Base-by-base conservation (phyloP, 352 stramenopile species). In the Phytopythium kandeliae region DNA sequence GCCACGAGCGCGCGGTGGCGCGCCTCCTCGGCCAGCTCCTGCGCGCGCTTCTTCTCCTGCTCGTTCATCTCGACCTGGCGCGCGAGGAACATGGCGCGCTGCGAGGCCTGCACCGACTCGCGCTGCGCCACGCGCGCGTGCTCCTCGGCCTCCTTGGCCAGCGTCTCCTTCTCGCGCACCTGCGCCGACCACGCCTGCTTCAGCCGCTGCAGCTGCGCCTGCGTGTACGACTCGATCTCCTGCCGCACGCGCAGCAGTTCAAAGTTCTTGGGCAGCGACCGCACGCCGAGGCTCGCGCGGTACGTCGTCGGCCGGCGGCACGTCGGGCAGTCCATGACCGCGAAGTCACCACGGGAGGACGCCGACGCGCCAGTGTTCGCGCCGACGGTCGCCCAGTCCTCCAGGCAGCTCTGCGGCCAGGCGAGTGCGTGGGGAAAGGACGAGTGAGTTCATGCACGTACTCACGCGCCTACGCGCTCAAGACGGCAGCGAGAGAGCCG, bases 31-130 rank as follows among this genome's bases (percentile, higher is more conserved):
- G 82, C 79, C 36, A 85, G 57, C 47, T 89, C 67, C 45, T 91
- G 77, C 0, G 82, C 82, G 15, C 66, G 60, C 24, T 71, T 71
- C 61, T 90, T 90, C 64, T 91, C 82, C 45, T 90, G 78, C 51
- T 90, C 78, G 51, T 91, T 93, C 53, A 90, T 86, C 47, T 86
- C 71, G 52, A 93, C 82, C 55, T 93, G 82, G 35, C 83, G 78
- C 24, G 74, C 71, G 28, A 93, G 61, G 37, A 81, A 84, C 25
- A 68, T 64, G 42, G 82, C 78, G 26, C 76, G 74, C 44, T 89
- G 72, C 2, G 78, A 78, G 11, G 79, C 79, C 54, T 90, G 66
- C 10, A 82, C 78, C 44, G 75, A 86, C 57, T 93, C 77, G n/a
- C 80, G 63, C 52, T 90, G 78, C 6, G 82, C 82, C 16, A 74